These are phyloP conservation scores for Mycena haematopus DNA, from an alignment of 768 basidiomycete species.

Conservation along the genomic window DNA sequence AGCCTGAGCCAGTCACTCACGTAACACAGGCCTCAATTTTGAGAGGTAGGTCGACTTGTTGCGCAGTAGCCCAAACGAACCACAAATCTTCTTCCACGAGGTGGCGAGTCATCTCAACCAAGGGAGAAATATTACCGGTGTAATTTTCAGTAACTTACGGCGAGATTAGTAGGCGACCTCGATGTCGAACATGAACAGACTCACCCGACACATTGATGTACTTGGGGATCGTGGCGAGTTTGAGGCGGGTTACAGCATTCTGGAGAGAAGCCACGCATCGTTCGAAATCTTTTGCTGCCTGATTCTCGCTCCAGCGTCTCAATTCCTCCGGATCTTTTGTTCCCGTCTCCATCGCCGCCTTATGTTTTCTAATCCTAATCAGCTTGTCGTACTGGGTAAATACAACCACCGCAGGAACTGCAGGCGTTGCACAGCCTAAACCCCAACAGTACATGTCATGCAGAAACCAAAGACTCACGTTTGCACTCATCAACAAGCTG, in stretches of 20 bases:
- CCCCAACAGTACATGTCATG: neutral
- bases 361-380: neutral
- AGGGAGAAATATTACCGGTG: neutral
- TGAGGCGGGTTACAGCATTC: neutral
- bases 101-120: neutral
- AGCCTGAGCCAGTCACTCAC: neutral
- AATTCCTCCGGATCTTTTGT: neutral
- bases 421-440: neutral
- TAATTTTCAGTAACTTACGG: neutral
- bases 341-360: neutral
- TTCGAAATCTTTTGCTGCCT: neutral
- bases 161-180: neutral
- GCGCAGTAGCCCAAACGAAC: constrained; percentile 5
- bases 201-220: neutral
- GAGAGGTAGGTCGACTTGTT: neutral
- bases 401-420: constrained; percentile 41
- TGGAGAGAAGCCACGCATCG: neutral
- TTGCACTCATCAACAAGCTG: constrained; percentile 30
- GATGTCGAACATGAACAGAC: neutral
- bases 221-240: neutral
- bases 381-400: constrained; percentile 42
- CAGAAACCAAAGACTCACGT: neutral
- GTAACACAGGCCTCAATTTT: constrained; percentile 1
- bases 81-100: constrained; percentile 6
- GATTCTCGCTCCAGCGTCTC: neutral